Conservation (phyloP, 192 early-diverging fungal genomes). For the Coemansia sp. region DNA sequence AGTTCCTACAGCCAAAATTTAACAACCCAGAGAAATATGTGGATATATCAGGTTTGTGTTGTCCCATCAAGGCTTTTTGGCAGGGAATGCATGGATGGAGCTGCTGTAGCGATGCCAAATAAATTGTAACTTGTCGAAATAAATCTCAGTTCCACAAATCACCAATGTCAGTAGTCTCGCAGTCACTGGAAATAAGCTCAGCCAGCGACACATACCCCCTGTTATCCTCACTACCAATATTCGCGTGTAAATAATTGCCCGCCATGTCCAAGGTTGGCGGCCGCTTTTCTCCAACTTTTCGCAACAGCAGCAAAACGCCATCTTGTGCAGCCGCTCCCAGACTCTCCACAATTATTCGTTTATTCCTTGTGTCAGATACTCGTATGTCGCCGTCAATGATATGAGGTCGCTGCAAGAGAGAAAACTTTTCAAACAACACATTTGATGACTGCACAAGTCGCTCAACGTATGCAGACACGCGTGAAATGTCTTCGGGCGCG, state of each 20-base stretch:
- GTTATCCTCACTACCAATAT: neutral
- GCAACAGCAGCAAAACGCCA: neutral
- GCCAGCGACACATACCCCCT: neutral
- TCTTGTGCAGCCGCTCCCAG: constrained; percentile 19
- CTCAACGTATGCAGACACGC: constrained; percentile 27
- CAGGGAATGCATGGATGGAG: too few species aligned
- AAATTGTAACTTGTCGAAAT: too few species aligned
- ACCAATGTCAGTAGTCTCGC: neutral
- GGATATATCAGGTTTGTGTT: too few species aligned
- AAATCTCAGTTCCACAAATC: neutral
- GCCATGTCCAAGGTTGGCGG: neutral
- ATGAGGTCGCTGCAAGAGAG: constrained; percentile 32
- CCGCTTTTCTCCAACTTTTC: neutral
- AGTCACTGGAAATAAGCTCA: neutral
- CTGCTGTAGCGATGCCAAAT: too few species aligned
- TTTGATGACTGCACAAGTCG: constrained; percentile 26
- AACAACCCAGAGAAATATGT: too few species aligned
- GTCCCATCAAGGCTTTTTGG: too few species aligned
- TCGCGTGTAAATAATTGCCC: neutral
- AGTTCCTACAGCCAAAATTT: too few species aligned
- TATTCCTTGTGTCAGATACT: constrained; percentile 25
- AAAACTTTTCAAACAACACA: constrained; percentile 39
- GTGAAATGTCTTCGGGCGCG: constrained; percentile 42
- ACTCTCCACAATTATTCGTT: constrained; percentile 33
- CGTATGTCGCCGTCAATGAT: constrained; percentile 43